Conservation (phyloP, 2,329 filamentous ascomycete species). For the Cladosporium sp. region DNA sequence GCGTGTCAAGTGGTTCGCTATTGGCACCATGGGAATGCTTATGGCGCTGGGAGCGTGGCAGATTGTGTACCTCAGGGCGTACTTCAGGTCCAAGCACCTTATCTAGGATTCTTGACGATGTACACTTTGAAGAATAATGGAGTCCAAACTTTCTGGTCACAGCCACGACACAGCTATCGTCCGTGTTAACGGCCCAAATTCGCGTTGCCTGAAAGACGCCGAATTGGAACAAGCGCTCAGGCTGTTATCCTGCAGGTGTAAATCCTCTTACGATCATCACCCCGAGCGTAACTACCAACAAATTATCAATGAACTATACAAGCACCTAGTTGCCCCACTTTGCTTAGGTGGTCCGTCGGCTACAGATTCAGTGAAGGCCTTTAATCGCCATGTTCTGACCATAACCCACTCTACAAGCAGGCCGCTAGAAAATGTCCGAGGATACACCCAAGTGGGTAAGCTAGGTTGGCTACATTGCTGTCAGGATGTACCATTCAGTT, state of each 20-base stretch:
- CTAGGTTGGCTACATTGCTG: not conserved
- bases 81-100: slow-evolving; percentile 75
- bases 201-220: not conserved
- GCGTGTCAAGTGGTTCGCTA: slow-evolving; percentile 97
- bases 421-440: too few species aligned
- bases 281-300: not conserved
- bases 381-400: not conserved
- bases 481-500: too few species aligned
- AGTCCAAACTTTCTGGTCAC: not conserved
- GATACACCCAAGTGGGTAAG: too few species aligned
- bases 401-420: not conserved
- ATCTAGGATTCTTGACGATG: slow-evolving; percentile 39
- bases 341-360: not conserved
- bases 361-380: not conserved
- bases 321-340: too few species aligned
- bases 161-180: not conserved
- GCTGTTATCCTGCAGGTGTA: not conserved
- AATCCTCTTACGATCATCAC: not conserved
- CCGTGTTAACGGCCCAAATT: not conserved
- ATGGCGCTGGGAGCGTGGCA: slow-evolving; percentile 92
- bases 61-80: slow-evolving; percentile 94
- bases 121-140: not conserved
- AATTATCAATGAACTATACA: not conserved
- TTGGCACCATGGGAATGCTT: slow-evolving; percentile 88
- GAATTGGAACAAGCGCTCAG: not conserved